Evolutionary conservation across 2,329 filamentous ascomycete genomes (phyloP), one percentile per base, ranked within the genome.

Genomic region (Colletotrichum cereale): DNA sequence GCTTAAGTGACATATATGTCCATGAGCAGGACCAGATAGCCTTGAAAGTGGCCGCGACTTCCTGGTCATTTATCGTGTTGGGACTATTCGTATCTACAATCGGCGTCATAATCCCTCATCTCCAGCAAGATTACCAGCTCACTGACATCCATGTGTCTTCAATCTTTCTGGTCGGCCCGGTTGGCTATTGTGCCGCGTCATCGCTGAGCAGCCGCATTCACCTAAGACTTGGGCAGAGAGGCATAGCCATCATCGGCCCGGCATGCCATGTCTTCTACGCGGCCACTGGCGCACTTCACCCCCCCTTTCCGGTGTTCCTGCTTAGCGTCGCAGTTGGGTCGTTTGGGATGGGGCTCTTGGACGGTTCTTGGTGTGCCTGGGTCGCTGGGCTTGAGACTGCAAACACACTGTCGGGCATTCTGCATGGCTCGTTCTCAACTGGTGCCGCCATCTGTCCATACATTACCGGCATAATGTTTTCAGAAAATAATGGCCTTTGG

Each of bases 391-490:
- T 84, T 76, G 74, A 78, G 2, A 80, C 78, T 21, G 80, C 81
- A n/a, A 85, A 84, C 70, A 76, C 74, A 76, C 82, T 95, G 1
- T 86, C 94, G 0, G 93, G 93, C 1, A 85, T 94, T 65, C 80
- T 95, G 31, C 92, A 95, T 77, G 91, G 88, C 0, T 88, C 88
- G 38, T 96, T 94, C 76, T 92, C 92, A 0, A 76, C 93, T 0
- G 93, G 93, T 0, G 93, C 90, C 0, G 91, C 91, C 0, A 82
- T 94, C 11, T 85, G 87, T 6, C 93, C 93, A 0, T 79, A 95
- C 5, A 85, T 94, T 67, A 92, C 92, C 1, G 94, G 93, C 0
- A 86, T 88, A 3, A 90, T 96, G 87, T 88, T 95, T 40, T 90
- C 91, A 0, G 89, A 89, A 72, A 88, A 82, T 0, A 74, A 82